Evolutionary conservation across 1,284 basidiomycete species (phyloP), one percentile per base, ranked within the genome.

Genomic region (Golubevia pallescens): DNA sequence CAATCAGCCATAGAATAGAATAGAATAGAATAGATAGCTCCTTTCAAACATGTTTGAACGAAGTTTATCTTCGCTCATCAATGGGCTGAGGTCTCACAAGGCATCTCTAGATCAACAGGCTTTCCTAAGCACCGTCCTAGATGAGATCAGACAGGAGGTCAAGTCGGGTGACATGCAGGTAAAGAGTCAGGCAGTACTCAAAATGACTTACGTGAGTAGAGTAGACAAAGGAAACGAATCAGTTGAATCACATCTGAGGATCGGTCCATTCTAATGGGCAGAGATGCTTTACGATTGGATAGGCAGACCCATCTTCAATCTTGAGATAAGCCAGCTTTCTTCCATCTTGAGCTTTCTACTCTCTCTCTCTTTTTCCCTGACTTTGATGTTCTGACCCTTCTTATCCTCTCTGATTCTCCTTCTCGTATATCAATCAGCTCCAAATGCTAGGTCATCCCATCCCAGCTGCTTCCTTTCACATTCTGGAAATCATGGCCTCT

Each of bases 401-500:
- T 16, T 1, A 53, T 53, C 16, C 51, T 53, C 51, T 19, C 51
- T 53, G 16, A 19, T 19, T 53, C 51, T 16, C 19, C 19, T 19
- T n/a, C n/a, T n/a, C n/a, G n/a, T n/a, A n/a, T n/a, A n/a, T n/a
- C 10, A 6, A 23, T 20, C 57, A 70, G 67, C 90, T 96, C 72
- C 93, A 95, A 79, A 96, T 96, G 94, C 87, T 96, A 14, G 94
- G 94, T 54, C 92, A 94, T 80, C 92, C 93, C 86, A 94, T 93
- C 91, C 89, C 88, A 38, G 34, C 74, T 94, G 92, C 92, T 92
- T 92, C 32, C 19, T 38, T 53, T 34, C 92, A 97, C 86, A 93
- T 99, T 65, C 92, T 99, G 13, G 97, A 99, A 83, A 93, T 96
- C 80, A 99, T 99, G 97, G 95, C 94, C 32, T 95, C 93, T 1